Base-by-base conservation (phyloP, 23 red algal species). In the Pyropia yezoensis region DNA sequence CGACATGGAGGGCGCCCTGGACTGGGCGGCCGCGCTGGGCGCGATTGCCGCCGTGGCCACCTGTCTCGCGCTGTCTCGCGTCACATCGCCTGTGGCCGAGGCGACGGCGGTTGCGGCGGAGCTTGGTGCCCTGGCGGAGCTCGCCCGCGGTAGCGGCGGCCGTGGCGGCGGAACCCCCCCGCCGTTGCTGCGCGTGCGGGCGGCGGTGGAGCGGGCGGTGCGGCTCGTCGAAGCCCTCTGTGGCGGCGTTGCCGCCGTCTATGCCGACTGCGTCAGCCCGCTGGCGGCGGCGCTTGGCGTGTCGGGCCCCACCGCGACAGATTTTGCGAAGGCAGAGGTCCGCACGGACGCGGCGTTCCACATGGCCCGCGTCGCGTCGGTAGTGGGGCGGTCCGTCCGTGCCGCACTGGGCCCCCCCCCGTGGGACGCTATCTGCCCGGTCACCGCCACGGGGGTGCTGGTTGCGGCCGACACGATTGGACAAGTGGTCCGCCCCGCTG, bases 321-420 rank as follows among this genome's bases (percentile, higher is more conserved):
- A 79, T 1, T 88, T 88, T 57, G 83, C 73, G 0, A 73, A 88
- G 50, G 83, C 83, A 33, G 85, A 80, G 16, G 73, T 90, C 33
- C 56, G 85, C 0, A 56, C 85, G 30, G 73, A 81, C 49, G 50
- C 73, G 1, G 79, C 73, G 18, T 90, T 90, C 51, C 85, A 90
- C 49, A 72, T 77, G 25, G 70, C 75, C 57, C 75, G 85, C 22
- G 58, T 74, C 8, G 75, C 75, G 54, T 59, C 57, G 39, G 70
- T 71, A n/a, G 61, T 62, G 13, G 57, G 14, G 3, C 28, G 62
- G 16, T 9, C 27, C 7, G 49, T 28, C 7, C 69, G 85, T 16
- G 63, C 33, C 3, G 15, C 52, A 18, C 76, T 90, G 13, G 33
- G 53, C 25, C 76, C 77, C 23, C 85, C 85, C 23, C 74, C 75